phyloP scores from a whole-genome alignment of 495 filamentous ascomycete genomes.

The Aspergillus nanangensis region DNA sequence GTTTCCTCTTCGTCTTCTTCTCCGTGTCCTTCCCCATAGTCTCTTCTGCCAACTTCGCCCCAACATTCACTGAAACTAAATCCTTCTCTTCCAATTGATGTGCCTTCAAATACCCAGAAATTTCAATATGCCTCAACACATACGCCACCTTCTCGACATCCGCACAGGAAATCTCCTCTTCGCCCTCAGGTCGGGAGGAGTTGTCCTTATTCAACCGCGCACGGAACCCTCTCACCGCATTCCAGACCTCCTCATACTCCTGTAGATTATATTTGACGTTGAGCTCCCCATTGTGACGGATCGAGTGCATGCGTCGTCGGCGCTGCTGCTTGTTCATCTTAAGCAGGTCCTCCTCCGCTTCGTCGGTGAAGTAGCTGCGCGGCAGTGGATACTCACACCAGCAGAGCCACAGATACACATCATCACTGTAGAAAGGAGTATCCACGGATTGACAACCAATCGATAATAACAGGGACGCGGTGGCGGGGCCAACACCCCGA shows the following conservation, averaged over 20 bases:
- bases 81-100: not conserved
- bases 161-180: constrained; percentile 38
- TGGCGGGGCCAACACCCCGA: constrained; percentile 67
- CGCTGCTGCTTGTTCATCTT: constrained; percentile 33
- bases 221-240: constrained; percentile 37
- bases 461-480: constrained; percentile 65
- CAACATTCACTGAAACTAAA: not conserved
- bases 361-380: not conserved
- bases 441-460: constrained; percentile 42
- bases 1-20: not conserved
- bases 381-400: constrained; percentile 15
- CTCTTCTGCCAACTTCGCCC: not conserved
- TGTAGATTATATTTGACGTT: constrained; percentile 60
- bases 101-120: constrained; percentile 17
- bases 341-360: not conserved
- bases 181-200: constrained; percentile 1
- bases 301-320: constrained; percentile 14
- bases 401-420: constrained; percentile 65
- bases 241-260: constrained; percentile 56
- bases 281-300: constrained; percentile 40
- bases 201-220: constrained; percentile 33
- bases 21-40: not conserved
- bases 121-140: constrained; percentile 39
- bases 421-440: constrained; percentile 73
- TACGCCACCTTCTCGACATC: constrained; percentile 69